A percentile compares a stretch with the other conserved stretches of the same genome.
These are phyloP conservation scores for Funneliformis geosporum DNA, from an alignment of 192 early-diverging fungal species.

Conservation along the genomic window DNA sequence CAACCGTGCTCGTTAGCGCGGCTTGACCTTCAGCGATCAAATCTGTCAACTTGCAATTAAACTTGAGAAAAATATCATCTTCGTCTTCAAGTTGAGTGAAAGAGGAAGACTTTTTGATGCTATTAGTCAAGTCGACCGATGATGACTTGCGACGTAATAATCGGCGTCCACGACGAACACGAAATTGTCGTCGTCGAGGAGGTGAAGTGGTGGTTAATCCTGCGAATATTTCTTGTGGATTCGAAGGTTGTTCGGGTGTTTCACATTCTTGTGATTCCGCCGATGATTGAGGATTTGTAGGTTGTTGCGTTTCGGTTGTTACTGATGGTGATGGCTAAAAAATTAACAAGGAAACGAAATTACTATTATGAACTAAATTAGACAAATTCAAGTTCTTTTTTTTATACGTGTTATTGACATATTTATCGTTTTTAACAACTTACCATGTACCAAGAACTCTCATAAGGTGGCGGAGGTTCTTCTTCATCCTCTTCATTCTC, in stretches of 20 bases:
- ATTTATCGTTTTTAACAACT: too few relatives aligned
- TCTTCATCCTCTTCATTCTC: constrained; percentile 10
- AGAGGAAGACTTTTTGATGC: not conserved
- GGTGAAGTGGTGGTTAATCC: too few relatives aligned
- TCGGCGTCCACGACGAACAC: constrained; percentile 14
- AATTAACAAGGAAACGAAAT: too few relatives aligned
- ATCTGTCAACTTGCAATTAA: constrained; percentile 23
- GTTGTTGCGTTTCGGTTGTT: not conserved
- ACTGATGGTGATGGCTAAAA: not conserved
- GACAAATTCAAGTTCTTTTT: too few relatives aligned
- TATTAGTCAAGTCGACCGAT: not conserved
- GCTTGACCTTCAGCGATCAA: constrained; percentile 26
- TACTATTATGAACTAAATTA: too few relatives aligned
- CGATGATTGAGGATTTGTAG: not conserved
- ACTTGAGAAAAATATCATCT: constrained; percentile 11
- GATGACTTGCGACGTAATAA: constrained; percentile 15
- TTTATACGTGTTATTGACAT: too few relatives aligned
- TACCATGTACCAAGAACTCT: constrained; percentile 31
- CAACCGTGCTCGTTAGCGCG: constrained; percentile 21
- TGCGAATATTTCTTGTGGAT: too few relatives aligned
- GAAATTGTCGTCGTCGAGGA: constrained; percentile 3
- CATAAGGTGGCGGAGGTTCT: constrained; percentile 35
- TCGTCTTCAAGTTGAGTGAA: not conserved
- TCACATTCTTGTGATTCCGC: not conserved
- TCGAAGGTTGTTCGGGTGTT: not conserved